Conservation (phyloP, 495 filamentous ascomycete genomes). For the Neurospora africana region DNA sequence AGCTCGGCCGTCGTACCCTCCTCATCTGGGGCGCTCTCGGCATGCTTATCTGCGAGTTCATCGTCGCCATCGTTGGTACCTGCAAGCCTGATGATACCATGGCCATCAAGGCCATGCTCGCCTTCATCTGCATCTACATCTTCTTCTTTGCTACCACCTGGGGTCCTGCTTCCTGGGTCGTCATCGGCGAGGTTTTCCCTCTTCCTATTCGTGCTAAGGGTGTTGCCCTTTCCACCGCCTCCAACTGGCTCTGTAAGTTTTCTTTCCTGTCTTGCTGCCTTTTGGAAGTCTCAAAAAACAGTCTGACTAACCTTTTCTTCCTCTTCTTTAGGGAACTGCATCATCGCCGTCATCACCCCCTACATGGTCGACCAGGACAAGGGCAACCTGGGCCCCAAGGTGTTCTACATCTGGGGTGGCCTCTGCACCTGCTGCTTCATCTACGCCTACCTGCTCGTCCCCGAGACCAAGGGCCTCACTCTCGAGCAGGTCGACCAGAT, state of each 20-base stretch:
- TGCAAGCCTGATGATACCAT: constrained; percentile 38
- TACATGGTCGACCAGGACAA: constrained; percentile 65
- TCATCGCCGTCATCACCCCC: constrained; percentile 61
- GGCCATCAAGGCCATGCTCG: constrained; percentile 53
- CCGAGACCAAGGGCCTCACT: constrained; percentile 80
- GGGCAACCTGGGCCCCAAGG: constrained; percentile 57
- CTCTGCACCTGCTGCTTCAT: constrained; percentile 54
- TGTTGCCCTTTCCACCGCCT: constrained; percentile 68
- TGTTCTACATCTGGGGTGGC: constrained; percentile 70
- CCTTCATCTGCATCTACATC: constrained; percentile 77
- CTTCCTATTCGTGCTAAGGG: constrained; percentile 71
- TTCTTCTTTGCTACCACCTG: constrained; percentile 72
- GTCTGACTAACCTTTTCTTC: not conserved
- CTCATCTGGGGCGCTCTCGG: constrained; percentile 66
- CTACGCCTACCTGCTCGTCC: constrained; percentile 68
- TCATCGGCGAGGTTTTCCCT: constrained; percentile 80
- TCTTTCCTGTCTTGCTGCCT: not conserved
- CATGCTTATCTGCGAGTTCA: constrained; percentile 76
- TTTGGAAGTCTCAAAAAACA: not conserved
- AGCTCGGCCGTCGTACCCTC: constrained; percentile 62
- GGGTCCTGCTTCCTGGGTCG: constrained; percentile 72
- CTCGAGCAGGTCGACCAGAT: constrained; percentile 85
- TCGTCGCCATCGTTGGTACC: constrained; percentile 66
- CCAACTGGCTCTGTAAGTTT: constrained; percentile 50
- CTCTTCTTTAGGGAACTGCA: constrained; percentile 45